Percentiles rank a stretch among this genome's conserved stretches.
These are phyloP conservation scores for Nicotiana paniculata DNA, from an alignment of 257 asterid species.

Conservation along the genomic window DNA sequence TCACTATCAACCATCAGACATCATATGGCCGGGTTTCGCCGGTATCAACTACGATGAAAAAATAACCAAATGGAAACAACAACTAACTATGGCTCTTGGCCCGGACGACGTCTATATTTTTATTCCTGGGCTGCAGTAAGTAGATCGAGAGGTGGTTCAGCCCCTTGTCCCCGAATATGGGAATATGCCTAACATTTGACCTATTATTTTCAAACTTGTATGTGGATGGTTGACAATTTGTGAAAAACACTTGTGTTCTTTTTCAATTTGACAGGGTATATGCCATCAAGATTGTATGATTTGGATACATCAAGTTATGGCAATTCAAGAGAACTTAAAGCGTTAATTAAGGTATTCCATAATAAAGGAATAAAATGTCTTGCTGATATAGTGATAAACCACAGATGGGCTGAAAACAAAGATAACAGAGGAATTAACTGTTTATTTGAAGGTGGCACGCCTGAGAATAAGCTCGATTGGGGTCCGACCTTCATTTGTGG, in stretches of 20 bases:
- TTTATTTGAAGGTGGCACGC: constrained; percentile 79
- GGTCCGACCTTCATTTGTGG: constrained; percentile 60
- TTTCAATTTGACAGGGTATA: constrained; percentile 41
- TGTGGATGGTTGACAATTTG: not conserved
- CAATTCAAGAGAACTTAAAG: constrained; percentile 32
- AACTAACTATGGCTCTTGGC: no score
- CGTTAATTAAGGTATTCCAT: constrained; percentile 33
- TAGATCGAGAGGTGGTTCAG: no score
- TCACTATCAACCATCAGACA: no score
- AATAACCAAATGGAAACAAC: no score
- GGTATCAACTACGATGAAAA: no score
- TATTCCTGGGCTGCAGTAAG: no score
- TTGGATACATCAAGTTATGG: constrained; percentile 71
- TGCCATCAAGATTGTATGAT: constrained; percentile 80
- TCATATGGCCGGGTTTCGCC: no score
- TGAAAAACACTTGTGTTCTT: not conserved
- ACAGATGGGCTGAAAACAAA: constrained; percentile 52
- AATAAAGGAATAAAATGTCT: constrained; percentile 52
- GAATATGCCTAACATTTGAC: not conserved
- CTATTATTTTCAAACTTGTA: not conserved
- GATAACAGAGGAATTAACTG: constrained; percentile 52
- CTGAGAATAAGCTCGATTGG: constrained; percentile 80
- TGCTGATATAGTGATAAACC: constrained; percentile 83
- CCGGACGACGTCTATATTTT: no score
- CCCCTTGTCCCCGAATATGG: no score